phyloP scores from a whole-genome alignment of 768 basidiomycete genomes.

The Phaffia tasmanica region DNA sequence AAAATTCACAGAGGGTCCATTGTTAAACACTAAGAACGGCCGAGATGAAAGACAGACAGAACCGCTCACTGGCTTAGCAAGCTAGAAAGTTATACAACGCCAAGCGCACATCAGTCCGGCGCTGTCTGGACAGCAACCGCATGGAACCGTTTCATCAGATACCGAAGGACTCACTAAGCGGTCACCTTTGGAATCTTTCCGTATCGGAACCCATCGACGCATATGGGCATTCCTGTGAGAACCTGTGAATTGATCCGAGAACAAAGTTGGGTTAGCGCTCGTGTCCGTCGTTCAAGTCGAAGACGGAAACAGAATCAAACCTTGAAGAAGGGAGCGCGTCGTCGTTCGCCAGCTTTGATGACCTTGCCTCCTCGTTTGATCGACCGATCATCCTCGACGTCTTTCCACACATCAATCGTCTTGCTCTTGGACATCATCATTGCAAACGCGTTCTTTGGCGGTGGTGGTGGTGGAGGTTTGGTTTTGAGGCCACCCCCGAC shows the following conservation, averaged over 20 bases:
- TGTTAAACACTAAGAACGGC: constrained; percentile 24
- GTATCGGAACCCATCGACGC: constrained; percentile 94
- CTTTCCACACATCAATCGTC: constrained; percentile 70
- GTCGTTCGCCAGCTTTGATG: constrained; percentile 40
- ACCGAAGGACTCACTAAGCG: constrained; percentile 57
- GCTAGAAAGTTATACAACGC: background rate
- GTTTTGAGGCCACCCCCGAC: constrained; percentile 30
- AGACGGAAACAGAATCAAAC: constrained; percentile 38
- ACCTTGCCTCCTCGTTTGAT: constrained; percentile 32
- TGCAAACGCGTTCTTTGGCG: constrained; percentile 51
- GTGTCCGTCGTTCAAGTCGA: background rate
- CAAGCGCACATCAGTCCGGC: background rate
- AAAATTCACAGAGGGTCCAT: constrained; percentile 9
- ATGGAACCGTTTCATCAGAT: background rate
- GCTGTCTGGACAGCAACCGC: background rate
- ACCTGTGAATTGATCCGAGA: constrained; percentile 32
- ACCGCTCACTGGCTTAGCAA: constrained; percentile 11
- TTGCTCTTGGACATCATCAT: constrained; percentile 80
- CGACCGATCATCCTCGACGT: constrained; percentile 42
- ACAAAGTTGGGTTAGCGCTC: background rate
- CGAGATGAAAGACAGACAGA: constrained; percentile 17
- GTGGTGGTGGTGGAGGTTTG: constrained; percentile 21
- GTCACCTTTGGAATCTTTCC: constrained; percentile 78
- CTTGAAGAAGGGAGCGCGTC: constrained; percentile 91
- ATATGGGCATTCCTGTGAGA: constrained; percentile 91